Evolutionary conservation across 2,329 filamentous ascomycete genomes (phyloP).

Genomic region (Fusarium musae): DNA sequence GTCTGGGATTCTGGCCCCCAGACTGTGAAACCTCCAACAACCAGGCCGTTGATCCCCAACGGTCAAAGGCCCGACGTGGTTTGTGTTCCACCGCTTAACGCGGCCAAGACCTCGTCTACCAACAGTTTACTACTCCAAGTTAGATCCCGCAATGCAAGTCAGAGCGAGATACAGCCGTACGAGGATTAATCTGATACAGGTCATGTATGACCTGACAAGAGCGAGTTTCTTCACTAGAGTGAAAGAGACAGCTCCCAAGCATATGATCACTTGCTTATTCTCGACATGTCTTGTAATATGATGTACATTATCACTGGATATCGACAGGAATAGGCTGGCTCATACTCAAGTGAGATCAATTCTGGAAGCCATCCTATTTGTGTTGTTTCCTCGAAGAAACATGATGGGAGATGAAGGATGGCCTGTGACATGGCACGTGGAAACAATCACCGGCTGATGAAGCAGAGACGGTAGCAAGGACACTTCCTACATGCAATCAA

Average conservation of each 20-base stretch:
- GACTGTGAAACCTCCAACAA: conserved; percentile 14
- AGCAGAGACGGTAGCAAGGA: conserved; percentile 6
- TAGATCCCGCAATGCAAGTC: conserved; percentile 24
- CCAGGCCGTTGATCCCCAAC: conserved; percentile 18
- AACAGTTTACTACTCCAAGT: neutral
- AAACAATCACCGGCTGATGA: conserved; percentile 23
- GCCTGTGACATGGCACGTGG: conserved; percentile 17
- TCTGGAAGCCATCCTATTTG: conserved; percentile 16
- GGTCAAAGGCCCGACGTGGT: conserved; percentile 15
- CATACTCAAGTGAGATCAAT: conserved; percentile 8
- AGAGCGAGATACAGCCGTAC: conserved; percentile 3
- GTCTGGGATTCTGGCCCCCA: conserved; percentile 4
- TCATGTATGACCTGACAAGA: neutral
- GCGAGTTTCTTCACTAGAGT: neutral
- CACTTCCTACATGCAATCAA: conserved; percentile 15
- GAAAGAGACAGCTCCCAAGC: neutral
- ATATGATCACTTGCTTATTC: neutral
- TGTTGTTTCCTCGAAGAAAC: conserved; percentile 1
- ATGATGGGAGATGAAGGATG: conserved; percentile 25
- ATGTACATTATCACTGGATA: neutral
- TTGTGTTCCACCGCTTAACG: conserved; percentile 9
- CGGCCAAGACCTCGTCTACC: conserved; percentile 17
- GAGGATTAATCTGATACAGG: neutral
- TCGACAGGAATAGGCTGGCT: conserved; percentile 17
- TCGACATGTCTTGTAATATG: conserved; percentile 4